Evolutionary conservation across 495 filamentous ascomycete genomes (phyloP), one percentile per base, ranked within the genome.

Genomic region (Aspergillus carlsbadensis): DNA sequence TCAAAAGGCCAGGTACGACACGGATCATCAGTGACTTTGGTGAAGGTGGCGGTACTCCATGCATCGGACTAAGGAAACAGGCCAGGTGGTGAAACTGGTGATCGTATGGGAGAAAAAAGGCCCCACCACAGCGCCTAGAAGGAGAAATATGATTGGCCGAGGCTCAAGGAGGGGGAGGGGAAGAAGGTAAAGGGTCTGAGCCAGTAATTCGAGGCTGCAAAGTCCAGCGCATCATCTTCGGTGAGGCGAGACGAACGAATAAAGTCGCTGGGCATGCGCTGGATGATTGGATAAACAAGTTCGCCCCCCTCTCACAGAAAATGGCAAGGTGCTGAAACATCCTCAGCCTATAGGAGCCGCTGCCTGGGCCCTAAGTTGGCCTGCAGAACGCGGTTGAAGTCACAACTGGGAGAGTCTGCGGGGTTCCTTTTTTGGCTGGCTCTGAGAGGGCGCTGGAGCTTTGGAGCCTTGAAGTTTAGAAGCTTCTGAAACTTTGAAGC

Each of bases 121-220:
- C 11, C 17, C 46, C 31, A 51, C 56, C 57, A 57, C 49, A 18
- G 44, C 44, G 46, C 45, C 47, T 52, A 51, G 8, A 24, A 6
- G 22, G n/a, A 6, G 10, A 10, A 8, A 2, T 29, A 2, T 18
- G 11, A 48, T 48, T 49, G 36, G 52, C 18, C 34, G 22, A 52
- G 13, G 47, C 17, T n/a, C 18, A 46, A 41, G 43, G 31, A 55
- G 29, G 50, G 49, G 39, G 43, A 54, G 34, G 35, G 26, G 57
- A 36, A 53, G 34, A 22, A 43, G 15, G 17, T 39, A 26, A 54
- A 46, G 50, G 39, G 36, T 33, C 44, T 31, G 49, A 55, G 53
- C 53, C 53, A 59, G n/a, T n/a, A n/a, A 53, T 59, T 58, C 56
- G 20, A 52, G 40, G 56, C 48, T 56, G 56, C 56, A 63, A 48